phyloP scores from a whole-genome alignment of 106 monocot species.

The Agapanthus africanus region DNA sequence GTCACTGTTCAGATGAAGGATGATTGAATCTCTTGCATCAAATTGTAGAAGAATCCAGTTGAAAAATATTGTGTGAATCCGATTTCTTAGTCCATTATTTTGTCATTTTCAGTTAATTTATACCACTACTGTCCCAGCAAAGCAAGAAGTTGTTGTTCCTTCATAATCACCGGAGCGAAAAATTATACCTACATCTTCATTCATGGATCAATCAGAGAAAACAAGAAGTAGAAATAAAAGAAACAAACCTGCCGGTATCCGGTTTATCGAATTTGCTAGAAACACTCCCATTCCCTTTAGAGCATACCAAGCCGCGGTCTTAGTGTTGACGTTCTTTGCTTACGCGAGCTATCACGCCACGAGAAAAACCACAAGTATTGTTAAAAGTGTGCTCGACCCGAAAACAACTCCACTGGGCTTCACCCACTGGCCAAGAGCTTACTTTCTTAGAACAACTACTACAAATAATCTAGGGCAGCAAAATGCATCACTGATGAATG shows the following conservation, averaged over 20 bases:
- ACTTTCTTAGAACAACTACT: slow-evolving; percentile 1
- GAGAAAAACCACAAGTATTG: slow-evolving; percentile 81
- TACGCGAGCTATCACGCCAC: slow-evolving; percentile 78
- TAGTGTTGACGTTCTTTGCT: slow-evolving; percentile 66
- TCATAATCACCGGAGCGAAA: no score
- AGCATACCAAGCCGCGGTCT: slow-evolving; percentile 46
- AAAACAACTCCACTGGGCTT: slow-evolving; percentile 25
- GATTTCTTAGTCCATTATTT: background rate
- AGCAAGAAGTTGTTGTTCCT: no score
- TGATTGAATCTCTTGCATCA: no score
- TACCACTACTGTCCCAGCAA: background rate
- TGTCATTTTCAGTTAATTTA: background rate
- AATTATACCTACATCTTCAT: background rate
- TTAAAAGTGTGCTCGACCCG: slow-evolving; percentile 73
- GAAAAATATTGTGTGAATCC: background rate
- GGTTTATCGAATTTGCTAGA: slow-evolving; percentile 5
- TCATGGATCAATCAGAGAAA: background rate
- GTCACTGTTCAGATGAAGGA: no score
- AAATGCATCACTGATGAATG: slow-evolving; percentile 12
- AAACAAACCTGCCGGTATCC: slow-evolving; percentile 1
- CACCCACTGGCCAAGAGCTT: slow-evolving; percentile 7
- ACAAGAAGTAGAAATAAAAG: background rate
- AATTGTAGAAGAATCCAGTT: background rate
- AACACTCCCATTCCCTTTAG: slow-evolving; percentile 12
- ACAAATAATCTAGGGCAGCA: no score